phyloP scores from a whole-genome alignment of 2,329 filamentous ascomycete genomes.

The Penicillium sp. region DNA sequence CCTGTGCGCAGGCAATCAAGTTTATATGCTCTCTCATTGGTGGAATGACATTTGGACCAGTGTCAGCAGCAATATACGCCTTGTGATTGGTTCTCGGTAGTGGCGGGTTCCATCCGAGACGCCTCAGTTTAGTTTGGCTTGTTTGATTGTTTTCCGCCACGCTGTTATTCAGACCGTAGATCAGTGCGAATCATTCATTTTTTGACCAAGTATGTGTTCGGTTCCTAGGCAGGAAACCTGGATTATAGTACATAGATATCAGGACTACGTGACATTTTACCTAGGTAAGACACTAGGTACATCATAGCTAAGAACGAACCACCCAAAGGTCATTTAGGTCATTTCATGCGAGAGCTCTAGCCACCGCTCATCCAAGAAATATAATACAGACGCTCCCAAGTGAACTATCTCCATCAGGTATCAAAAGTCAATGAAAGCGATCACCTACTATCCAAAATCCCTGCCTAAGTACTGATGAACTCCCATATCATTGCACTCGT shows the following conservation, averaged over 20 bases:
- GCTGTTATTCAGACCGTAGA: conserved; percentile 4
- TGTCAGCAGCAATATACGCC: conserved; percentile 20
- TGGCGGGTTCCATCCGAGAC: conserved; percentile 3
- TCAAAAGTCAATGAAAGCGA: conserved; percentile 1
- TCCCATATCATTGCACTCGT: conserved; percentile 22
- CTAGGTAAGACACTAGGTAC: background rate
- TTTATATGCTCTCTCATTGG: conserved; percentile 25
- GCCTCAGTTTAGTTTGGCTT: background rate
- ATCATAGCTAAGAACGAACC: background rate
- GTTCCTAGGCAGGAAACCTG: background rate
- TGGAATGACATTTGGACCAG: too few relatives aligned
- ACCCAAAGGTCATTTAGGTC: background rate
- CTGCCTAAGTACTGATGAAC: background rate
- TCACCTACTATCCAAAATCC: background rate
- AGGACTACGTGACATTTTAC: background rate
- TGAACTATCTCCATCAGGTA: conserved; percentile 11
- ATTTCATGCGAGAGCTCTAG: background rate
- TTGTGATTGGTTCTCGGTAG: conserved; percentile 22
- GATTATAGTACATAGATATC: too few relatives aligned
- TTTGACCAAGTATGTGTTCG: background rate
- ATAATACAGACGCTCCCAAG: conserved; percentile 11
- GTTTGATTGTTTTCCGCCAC: conserved; percentile 3
- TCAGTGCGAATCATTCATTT: background rate
- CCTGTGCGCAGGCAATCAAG: conserved; percentile 26
- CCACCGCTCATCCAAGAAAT: background rate